These are phyloP conservation scores for Arachis monticola DNA, from an alignment of 331 rosid genomes.

Conservation along the genomic window DNA sequence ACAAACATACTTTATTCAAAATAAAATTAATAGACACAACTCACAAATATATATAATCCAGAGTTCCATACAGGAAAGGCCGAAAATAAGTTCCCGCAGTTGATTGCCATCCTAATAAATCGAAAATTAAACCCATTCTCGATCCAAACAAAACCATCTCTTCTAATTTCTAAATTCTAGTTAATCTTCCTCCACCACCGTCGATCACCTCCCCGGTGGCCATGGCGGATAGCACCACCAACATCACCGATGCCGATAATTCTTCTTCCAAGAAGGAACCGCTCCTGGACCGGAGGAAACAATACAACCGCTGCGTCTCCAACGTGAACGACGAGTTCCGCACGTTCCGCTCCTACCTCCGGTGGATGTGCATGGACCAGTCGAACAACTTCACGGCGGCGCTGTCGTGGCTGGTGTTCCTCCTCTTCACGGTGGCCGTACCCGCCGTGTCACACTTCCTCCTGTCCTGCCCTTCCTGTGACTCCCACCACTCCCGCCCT, in stretches of 20 bases:
- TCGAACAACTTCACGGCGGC: conserved; percentile 59
- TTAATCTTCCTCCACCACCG: not conserved
- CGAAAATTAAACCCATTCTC: not conserved
- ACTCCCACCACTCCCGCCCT: conserved; percentile 65
- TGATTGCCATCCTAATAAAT: not conserved
- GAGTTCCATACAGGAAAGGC: not conserved
- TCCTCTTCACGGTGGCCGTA: conserved; percentile 63
- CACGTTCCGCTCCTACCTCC: conserved; percentile 73
- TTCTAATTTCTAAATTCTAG: not conserved
- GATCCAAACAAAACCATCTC: not conserved
- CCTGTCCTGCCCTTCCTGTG: conserved; percentile 68
- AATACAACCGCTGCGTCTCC: conserved; percentile 51
- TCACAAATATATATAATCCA: not conserved
- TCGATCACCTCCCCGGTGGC: not conserved
- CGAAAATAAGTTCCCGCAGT: not conserved
- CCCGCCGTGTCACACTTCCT: conserved; percentile 72
- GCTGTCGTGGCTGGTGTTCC: conserved; percentile 72
- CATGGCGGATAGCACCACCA: not conserved
- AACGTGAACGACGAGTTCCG: conserved; percentile 71
- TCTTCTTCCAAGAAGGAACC: conserved; percentile 9
- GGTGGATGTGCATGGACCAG: conserved; percentile 96
- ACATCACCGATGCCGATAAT: not conserved
- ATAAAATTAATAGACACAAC: too few species aligned
- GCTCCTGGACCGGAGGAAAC: conserved; percentile 27
- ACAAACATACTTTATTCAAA: too few species aligned